phyloP scores from a whole-genome alignment of 495 filamentous ascomycete genomes.

The Staphylotrichum tortipilum region DNA sequence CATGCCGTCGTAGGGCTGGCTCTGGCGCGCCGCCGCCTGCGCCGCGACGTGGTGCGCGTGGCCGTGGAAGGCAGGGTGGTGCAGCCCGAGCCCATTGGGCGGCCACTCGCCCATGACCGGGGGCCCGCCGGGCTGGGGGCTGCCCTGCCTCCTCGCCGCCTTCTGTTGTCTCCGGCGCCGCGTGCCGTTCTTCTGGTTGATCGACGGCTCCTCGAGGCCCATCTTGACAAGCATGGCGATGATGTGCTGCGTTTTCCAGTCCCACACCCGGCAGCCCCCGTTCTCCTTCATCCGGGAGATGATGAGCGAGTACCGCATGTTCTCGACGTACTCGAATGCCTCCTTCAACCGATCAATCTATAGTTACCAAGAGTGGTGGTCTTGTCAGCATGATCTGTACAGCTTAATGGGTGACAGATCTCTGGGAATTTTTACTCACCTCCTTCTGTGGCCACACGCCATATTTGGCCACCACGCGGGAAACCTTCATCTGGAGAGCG shows the following conservation, averaged over 20 bases:
- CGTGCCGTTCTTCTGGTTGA: constrained; percentile 22
- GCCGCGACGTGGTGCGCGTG: constrained; percentile 17
- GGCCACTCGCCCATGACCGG: constrained; percentile 22
- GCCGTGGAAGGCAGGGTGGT: constrained; percentile 16
- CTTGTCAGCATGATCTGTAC: background rate
- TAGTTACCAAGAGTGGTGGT: too few species aligned
- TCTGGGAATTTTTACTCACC: constrained; percentile 25
- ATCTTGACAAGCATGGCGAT: constrained; percentile 31
- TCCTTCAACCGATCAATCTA: constrained; percentile 25
- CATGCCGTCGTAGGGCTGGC: constrained; percentile 12
- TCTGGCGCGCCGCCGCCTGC: constrained; percentile 3
- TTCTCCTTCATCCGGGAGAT: constrained; percentile 30
- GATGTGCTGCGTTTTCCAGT: constrained; percentile 31
- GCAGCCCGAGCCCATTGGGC: constrained; percentile 20
- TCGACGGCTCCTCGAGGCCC: constrained; percentile 24
- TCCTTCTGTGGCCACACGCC: constrained; percentile 37
- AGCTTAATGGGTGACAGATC: too few species aligned
- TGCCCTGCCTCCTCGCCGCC: constrained; percentile 26
- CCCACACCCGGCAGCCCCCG: constrained; percentile 29
- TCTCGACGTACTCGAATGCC: constrained; percentile 24
- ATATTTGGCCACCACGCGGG: constrained; percentile 36
- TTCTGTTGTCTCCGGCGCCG: constrained; percentile 28
- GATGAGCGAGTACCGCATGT: constrained; percentile 26
- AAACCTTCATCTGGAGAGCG: constrained; percentile 42
- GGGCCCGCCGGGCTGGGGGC: constrained; percentile 23